Evolutionary conservation across 148 eudicot genomes (phyloP).

Genomic region (Salicornia ramosissima): DNA sequence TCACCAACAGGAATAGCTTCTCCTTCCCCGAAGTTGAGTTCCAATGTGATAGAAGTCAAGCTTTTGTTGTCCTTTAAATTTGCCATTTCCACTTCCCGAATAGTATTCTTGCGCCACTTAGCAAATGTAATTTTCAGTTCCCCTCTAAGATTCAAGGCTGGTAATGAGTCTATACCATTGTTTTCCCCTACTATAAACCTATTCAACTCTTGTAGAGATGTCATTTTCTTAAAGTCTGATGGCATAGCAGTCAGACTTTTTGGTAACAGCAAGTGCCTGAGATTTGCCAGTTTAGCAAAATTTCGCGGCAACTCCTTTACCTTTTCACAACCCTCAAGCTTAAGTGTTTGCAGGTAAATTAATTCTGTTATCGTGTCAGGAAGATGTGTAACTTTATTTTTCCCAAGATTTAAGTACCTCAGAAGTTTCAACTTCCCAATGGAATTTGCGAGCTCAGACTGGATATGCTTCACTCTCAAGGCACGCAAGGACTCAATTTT

Average conservation of each 20-base stretch:
- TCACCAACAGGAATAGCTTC: not conserved
- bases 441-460: not conserved
- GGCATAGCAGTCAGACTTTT: too few relatives aligned
- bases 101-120: not conserved
- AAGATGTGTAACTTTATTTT: not conserved
- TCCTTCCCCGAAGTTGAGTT: not conserved
- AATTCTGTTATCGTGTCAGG: constrained; percentile 7
- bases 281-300: constrained; percentile 21
- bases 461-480: not conserved
- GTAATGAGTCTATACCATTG: not conserved
- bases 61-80: too few relatives aligned
- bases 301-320: constrained; percentile 14
- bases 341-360: constrained; percentile 10
- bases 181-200: not conserved
- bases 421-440: constrained; percentile 8
- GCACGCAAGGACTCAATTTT: not conserved
- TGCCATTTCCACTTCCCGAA: not conserved
- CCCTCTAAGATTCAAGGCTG: not conserved
- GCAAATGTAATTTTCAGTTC: not conserved
- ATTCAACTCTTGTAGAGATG: not conserved
- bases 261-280: not conserved
- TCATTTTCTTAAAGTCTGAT: not conserved
- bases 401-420: constrained; percentile 2
- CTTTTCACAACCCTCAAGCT: not conserved
- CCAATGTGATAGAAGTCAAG: too few relatives aligned